Conservation (phyloP, 768 basidiomycete species). For the Lenzites betulinus region DNA sequence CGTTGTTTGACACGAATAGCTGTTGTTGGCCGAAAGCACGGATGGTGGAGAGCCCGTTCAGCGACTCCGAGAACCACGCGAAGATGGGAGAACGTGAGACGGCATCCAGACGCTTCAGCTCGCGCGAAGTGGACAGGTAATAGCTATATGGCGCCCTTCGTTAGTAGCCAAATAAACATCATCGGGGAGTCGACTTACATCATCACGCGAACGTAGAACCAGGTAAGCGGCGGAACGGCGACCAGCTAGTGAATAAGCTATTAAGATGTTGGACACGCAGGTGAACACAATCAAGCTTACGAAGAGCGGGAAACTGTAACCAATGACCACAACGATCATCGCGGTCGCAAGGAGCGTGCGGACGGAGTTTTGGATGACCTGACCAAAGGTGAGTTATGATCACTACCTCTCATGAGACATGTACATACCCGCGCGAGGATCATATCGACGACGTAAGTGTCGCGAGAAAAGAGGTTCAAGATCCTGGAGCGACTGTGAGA, state of each 20-base stretch:
- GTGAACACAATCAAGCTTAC: conserved; percentile 17
- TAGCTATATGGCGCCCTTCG: conserved; percentile 50
- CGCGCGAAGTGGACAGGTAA: conserved; percentile 83
- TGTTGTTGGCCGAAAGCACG: conserved; percentile 74
- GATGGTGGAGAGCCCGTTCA: conserved; percentile 79
- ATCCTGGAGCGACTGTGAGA: conserved; percentile 48
- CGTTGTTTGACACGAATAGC: conserved; percentile 68
- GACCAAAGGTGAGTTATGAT: not conserved
- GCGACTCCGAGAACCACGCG: conserved; percentile 81
- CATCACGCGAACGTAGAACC: conserved; percentile 83
- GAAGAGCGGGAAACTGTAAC: conserved; percentile 80
- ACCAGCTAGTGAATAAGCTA: conserved; percentile 43
- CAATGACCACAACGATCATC: conserved; percentile 73
- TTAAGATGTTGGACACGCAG: not conserved
- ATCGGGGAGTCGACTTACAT: conserved; percentile 49
- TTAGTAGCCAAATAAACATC: not conserved
- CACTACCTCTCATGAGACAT: not conserved
- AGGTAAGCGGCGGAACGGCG: conserved; percentile 71
- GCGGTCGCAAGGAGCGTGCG: conserved; percentile 62
- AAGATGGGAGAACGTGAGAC: conserved; percentile 92
- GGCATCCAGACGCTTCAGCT: conserved; percentile 86
- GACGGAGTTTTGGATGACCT: conserved; percentile 68
- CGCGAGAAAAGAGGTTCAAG: conserved; percentile 89
- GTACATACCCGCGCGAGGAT: conserved; percentile 60
- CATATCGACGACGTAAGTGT: conserved; percentile 85